Base-by-base conservation (phyloP, 2,329 filamentous ascomycete genomes). In the Paraconiothyrium sp. region DNA sequence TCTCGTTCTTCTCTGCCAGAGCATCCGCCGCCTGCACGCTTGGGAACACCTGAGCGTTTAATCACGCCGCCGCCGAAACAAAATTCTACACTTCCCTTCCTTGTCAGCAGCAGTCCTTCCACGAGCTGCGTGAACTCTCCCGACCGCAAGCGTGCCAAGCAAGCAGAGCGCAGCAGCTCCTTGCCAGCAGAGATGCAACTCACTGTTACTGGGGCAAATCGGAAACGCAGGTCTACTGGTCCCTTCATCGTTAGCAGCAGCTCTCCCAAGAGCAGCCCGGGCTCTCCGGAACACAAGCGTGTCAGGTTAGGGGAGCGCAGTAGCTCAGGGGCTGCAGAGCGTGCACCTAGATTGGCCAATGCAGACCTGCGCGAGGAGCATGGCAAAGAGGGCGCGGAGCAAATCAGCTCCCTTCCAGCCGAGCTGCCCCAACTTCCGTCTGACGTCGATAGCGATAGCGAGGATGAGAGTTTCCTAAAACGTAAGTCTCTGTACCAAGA, bases 231-330 rank as follows among this genome's bases (percentile, higher is more conserved):
- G 11, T n/a, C 22, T 20, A 50, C 27, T 16, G 37, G 41, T 24
- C 50, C 50, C 2, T 59, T 59, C 44, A 9, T 48, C 4, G 24
- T 48, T 34, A 48, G 51, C 34, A 30, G 46, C 43, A 41, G 51
- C 24, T 34, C 57, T 14, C 10, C 16, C 1, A 39, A 54, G 14
- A 41, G 10, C 13, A 41, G 27, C 35, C 32, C 43, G 9, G 10
- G 24, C 13, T 41, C 20, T 7, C 32, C 50, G 3, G n/a, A 24
- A 9, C n/a, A 32, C 6, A 59, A 55, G 24, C 43, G 51, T 13
- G 4, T 43, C 39, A 39, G 27, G 5, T 16, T 41, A 14, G 46
- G 20, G 24, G 34, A 34, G 8, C 41, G 41, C 6, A 20, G 9
- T 1, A 16, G 10, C 32, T 39, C 46, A 11, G 10, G 27, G 13